Evolutionary conservation across 345 rosid species (phyloP).

Genomic region (Gossypioides kirkii): DNA sequence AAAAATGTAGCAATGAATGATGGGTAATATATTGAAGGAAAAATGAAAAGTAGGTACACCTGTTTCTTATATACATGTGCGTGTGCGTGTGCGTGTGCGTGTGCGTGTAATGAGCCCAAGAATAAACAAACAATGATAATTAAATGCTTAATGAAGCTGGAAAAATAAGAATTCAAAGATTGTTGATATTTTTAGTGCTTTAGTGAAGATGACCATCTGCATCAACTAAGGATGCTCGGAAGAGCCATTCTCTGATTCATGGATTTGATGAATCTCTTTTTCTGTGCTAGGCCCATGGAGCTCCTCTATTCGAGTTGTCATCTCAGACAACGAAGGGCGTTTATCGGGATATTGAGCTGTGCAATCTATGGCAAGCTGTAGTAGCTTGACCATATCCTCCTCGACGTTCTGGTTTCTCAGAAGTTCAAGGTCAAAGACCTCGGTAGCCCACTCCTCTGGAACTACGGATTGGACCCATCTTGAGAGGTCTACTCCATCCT

Average conservation of each 20-base stretch:
- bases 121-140: neutral
- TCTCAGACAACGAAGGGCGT: slow-evolving; percentile 77
- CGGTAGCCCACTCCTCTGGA: slow-evolving; percentile 55
- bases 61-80: no score
- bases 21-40: neutral
- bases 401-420: slow-evolving; percentile 62
- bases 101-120: neutral
- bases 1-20: neutral
- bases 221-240: neutral
- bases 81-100: no score
- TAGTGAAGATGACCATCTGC: neutral
- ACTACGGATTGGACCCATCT: slow-evolving; percentile 41
- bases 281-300: slow-evolving; percentile 31
- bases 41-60: neutral
- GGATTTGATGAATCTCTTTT: neutral
- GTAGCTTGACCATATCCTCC: slow-evolving; percentile 51
- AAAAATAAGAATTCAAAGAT: neutral
- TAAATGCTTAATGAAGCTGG: no score
- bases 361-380: slow-evolving; percentile 53
- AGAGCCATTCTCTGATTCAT: neutral
- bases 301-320: slow-evolving; percentile 52
- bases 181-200: neutral
- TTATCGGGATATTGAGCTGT: slow-evolving; percentile 67
- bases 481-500: neutral
- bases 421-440: slow-evolving; percentile 77